Evolutionary conservation across 139 green algal genomes (phyloP), one percentile per base, ranked within the genome.

Genomic region (Chlorella sp.): DNA sequence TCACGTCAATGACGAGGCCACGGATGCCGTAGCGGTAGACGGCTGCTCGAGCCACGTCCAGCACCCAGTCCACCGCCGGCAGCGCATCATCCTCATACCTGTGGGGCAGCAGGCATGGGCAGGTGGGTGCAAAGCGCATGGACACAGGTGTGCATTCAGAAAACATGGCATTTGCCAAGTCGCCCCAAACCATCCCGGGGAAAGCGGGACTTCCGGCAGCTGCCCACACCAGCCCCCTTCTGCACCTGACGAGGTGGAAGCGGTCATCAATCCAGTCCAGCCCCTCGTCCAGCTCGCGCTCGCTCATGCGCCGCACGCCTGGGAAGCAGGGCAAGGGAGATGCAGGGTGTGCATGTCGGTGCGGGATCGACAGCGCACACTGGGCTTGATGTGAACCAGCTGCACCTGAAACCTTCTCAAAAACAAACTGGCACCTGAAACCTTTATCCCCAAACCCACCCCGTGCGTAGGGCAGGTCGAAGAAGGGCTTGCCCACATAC

Each of bases 1-100:
- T 60, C 51, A 60, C 51, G 88, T 99, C 97, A 67, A 99, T 98
- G 36, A 99, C 94, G 30, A 99, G 91, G 21, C 97, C 97, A 4
- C 92, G 88, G 78, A 99, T 98, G 91, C 96, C 95, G 87, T 96
- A 95, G 69, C 93, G 86, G 60, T 96, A 85, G 30, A 98, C 95
- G 65, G 95, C 95, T 0, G 90, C 88, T 7, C 84, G 73, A 15
- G 96, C 97, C 32, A 94, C 89, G 39, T 95, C 90, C 15, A 99
- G 90, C 56, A 99, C 91, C 95, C 95, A 99, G 73, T 99, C 97
- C 30, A 99, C 93, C 55, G 78, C 94, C 18, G 97, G 97, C 51
- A 96, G 82, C 69, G 92, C 86, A 30, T 98, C 96, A 73, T 97
- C 93, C 80, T 96, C 93, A 67, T 91, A 94, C 32, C 88, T 84